Evolutionary conservation across 495 filamentous ascomycete genomes (phyloP).

Genomic region (Aspergillus avenaceus): DNA sequence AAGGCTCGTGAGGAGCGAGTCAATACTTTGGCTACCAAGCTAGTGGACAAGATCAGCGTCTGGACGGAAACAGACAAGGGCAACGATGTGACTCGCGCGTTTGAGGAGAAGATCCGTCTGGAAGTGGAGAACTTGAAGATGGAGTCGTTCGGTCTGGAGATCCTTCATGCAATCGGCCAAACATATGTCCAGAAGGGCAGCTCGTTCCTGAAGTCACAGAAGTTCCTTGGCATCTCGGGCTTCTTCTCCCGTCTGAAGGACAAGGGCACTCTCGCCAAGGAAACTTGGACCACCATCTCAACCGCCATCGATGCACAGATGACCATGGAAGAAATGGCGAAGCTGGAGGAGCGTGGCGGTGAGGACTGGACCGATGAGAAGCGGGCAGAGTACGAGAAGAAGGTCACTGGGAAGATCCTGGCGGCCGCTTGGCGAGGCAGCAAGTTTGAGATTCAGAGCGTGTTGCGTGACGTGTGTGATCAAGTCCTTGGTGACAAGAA

Average conservation of each 20-base stretch:
- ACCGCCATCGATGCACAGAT: conserved; percentile 97
- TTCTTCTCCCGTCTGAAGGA: conserved; percentile 94
- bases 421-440: conserved; percentile 95
- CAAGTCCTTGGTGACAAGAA: conserved; percentile 71
- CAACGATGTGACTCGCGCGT: conserved; percentile 76
- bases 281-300: conserved; percentile 96
- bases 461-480: conserved; percentile 84
- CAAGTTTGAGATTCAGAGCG: conserved; percentile 97
- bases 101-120: conserved; percentile 87
- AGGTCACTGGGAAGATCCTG: conserved; percentile 97
- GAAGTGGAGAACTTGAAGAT: conserved; percentile 99
- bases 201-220: conserved; percentile 87
- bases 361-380: conserved; percentile 99
- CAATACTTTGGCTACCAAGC: conserved; percentile 73
- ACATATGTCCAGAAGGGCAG: conserved; percentile 87
- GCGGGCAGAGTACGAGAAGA: conserved; percentile 91
- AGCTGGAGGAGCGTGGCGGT: conserved; percentile 88
- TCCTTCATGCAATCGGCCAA: conserved; percentile 88
- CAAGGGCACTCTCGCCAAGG: conserved; percentile 93
- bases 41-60: conserved; percentile 85
- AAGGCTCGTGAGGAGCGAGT: conserved; percentile 87
- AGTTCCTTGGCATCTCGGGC: conserved; percentile 91
- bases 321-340: conserved; percentile 99
- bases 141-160: conserved; percentile 97
- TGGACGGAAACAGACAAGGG: conserved; percentile 98